Evolutionary conservation across 1,139 yeast genomes (phyloP).

Genomic region (Tardiomyces depauwii): DNA sequence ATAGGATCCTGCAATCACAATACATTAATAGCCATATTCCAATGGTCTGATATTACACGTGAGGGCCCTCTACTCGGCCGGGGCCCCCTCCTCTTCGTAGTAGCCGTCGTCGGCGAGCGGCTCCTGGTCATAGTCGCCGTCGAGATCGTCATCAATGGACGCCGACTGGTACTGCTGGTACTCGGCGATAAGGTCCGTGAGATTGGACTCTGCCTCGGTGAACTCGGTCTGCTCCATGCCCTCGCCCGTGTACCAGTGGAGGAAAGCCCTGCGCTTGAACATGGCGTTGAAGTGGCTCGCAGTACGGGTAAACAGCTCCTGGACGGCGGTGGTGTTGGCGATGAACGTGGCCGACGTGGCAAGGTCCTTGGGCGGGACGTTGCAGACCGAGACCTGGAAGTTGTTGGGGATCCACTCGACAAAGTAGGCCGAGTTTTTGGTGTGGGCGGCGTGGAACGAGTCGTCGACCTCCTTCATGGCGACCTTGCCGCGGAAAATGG

Average conservation of each 20-base stretch:
- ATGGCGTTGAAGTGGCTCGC: conserved; percentile 32
- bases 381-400: conserved; percentile 33
- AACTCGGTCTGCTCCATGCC: conserved; percentile 38
- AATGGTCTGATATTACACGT: conserved; percentile 20
- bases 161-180: conserved; percentile 37
- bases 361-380: conserved; percentile 31
- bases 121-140: conserved; percentile 15
- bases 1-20: background rate
- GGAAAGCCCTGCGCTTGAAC: conserved; percentile 35
- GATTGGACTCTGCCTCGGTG: conserved; percentile 34
- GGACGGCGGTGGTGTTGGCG: conserved; percentile 35
- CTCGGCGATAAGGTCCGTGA: conserved; percentile 32
- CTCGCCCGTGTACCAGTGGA: conserved; percentile 37
- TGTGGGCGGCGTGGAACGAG: conserved; percentile 25
- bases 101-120: conserved; percentile 6
- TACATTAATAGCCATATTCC: background rate
- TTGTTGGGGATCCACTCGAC: conserved; percentile 35
- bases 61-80: background rate
- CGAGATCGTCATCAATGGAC: conserved; percentile 28
- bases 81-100: conserved; percentile 6
- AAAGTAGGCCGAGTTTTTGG: conserved; percentile 29
- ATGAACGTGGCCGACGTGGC: conserved; percentile 33
- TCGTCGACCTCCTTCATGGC: conserved; percentile 37
- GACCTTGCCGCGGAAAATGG: conserved; percentile 36
- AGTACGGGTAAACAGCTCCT: conserved; percentile 32